A percentile compares a stretch with the other conserved stretches of the same genome.
Evolutionary conservation across 129 eudicot species (phyloP).

Genomic region (Flaveria brownii): DNA sequence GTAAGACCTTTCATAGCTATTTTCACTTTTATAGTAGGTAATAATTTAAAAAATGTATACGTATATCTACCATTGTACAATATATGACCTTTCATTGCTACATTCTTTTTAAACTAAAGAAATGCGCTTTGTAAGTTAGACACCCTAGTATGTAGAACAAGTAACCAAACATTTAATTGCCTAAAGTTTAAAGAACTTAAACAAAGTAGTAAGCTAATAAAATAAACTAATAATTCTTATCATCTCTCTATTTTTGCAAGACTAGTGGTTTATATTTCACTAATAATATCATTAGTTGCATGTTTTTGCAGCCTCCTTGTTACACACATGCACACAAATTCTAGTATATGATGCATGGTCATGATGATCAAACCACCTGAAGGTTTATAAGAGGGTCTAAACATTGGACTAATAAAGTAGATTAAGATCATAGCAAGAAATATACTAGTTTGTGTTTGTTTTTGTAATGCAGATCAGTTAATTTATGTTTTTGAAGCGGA

Average conservation of each 20-base stretch:
- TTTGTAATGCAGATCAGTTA: background rate
- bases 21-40: slow-evolving; percentile 25
- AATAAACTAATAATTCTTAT: background rate
- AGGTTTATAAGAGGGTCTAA: background rate
- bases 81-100: background rate
- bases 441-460: background rate
- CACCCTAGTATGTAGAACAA: slow-evolving; percentile 6
- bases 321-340: background rate
- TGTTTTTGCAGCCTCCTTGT: background rate
- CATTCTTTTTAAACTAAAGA: background rate
- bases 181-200: background rate
- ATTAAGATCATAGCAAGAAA: background rate
- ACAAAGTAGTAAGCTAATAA: background rate
- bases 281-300: too few species aligned
- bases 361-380: background rate
- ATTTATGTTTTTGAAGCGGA: slow-evolving; percentile 1
- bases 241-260: background rate
- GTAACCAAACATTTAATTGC: background rate
- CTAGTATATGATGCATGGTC: background rate
- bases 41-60: background rate
- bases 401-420: background rate
- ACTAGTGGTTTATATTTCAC: too few species aligned
- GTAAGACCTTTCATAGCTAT: slow-evolving; percentile 37
- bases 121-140: background rate
- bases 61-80: background rate